Base-by-base conservation (phyloP, 2,329 filamentous ascomycete genomes). In the Ceratocystis cacaofunesta region DNA sequence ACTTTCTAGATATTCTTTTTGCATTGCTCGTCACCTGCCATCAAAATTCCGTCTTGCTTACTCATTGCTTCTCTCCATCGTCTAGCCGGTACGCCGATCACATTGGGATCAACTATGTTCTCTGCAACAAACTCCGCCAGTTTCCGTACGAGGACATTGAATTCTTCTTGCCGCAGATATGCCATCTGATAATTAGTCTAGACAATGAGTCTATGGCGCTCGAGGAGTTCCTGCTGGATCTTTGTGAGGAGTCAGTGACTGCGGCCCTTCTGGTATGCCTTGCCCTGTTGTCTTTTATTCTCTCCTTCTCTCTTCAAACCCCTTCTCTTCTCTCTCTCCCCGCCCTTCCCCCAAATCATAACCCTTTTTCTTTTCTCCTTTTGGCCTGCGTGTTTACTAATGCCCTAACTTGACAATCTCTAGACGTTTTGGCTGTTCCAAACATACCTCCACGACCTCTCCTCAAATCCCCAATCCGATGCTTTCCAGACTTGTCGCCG, bases 341-440 rank as follows among this genome's bases (percentile, higher is more conserved):
- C 43, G 43, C 63, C 61, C 30, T 32, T 55, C 58, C 28, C 17
- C 43, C 41, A 30, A 36, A 12, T 19, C 46, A 19, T 19, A 48
- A 5, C 48, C 12, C 6, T 15, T 15, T 25, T 28, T 25, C 5
- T 25, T 19, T 8, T 5, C 30, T 48, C n/a, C 8, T 4, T n/a
- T 30, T 52, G 28, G 8, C 22, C 17, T 36, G 28, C 44, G 10
- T 36, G 44, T 32, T 22, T 32, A 44, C 44, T 48, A 48, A 63
- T 32, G 25, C 17, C 61, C 22, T 3, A 30, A n/a, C 17, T 25
- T 22, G 55, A 68, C 63, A 46, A 19, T 62, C 60, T 57, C 10
- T 44, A 94, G 89, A 92, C 89, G 44, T 94, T 94, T 75, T 94
- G 89, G 89, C 82, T 94, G 63, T 91, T 94, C 75, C 89, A 94